Evolutionary conservation across 1,284 basidiomycete species (phyloP).

Genomic region (Vanrija sp.): DNA sequence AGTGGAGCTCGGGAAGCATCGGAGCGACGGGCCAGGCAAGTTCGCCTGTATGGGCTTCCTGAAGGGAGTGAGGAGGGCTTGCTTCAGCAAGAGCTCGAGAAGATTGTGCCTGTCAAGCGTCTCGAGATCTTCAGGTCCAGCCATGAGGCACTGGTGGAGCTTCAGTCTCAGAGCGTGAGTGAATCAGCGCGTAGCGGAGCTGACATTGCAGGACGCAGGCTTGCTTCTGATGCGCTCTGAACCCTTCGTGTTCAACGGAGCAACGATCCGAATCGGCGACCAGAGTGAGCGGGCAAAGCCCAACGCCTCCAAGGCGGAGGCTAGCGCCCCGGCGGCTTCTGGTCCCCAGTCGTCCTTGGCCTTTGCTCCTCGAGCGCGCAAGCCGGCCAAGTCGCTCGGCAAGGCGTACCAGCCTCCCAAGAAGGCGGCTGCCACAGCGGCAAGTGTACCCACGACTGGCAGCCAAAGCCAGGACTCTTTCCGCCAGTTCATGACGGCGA

Average conservation of each 20-base stretch:
- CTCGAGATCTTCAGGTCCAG: constrained; percentile 68
- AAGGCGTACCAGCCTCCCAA: constrained; percentile 29
- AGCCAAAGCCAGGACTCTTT: constrained; percentile 36
- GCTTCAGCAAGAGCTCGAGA: constrained; percentile 80
- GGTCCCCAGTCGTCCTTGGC: constrained; percentile 8
- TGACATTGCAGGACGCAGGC: constrained; percentile 63
- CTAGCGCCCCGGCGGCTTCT: not conserved
- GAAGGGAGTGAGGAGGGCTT: constrained; percentile 73
- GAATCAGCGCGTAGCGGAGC: constrained; percentile 52
- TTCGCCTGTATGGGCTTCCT: constrained; percentile 72
- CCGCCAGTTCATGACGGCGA: constrained; percentile 38
- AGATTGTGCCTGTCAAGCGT: constrained; percentile 64
- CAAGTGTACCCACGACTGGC: constrained; percentile 1
- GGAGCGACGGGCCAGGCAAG: constrained; percentile 57
- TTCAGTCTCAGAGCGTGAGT: constrained; percentile 58
- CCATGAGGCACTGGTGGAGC: constrained; percentile 70
- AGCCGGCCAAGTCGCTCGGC: constrained; percentile 27
- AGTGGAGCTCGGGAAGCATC: constrained; percentile 17
- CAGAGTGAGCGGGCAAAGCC: not conserved
- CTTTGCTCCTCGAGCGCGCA: constrained; percentile 32
- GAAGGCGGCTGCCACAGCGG: constrained; percentile 15
- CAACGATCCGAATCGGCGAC: constrained; percentile 22
- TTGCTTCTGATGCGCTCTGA: constrained; percentile 65
- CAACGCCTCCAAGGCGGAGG: not conserved
- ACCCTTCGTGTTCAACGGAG: constrained; percentile 62